Percentiles rank a stretch among this genome's conserved stretches.
Conservation (phyloP, 352 stramenopile genomes). For the Phytophthora ramorum region DNA sequence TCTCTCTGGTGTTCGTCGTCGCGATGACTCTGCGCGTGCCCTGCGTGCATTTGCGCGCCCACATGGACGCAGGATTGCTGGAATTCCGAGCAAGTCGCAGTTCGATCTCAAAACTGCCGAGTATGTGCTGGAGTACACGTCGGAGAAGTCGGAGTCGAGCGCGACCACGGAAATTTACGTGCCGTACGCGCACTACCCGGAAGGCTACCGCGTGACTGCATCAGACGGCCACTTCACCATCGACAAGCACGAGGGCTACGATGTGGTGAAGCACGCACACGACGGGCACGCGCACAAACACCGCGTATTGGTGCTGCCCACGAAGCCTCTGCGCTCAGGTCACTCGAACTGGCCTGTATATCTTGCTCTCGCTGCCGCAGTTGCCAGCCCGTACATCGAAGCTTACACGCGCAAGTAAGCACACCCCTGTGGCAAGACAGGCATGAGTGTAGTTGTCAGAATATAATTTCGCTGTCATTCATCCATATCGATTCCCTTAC, state of each 20-base stretch:
- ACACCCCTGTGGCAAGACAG: background rate
- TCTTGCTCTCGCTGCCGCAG: conserved; percentile 29
- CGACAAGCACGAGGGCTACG: conserved; percentile 48
- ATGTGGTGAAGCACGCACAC: conserved; percentile 45
- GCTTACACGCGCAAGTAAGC: conserved; percentile 22
- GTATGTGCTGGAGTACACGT: conserved; percentile 64
- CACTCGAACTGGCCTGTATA: conserved; percentile 34
- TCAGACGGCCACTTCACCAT: conserved; percentile 36
- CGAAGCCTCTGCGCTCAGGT: conserved; percentile 12
- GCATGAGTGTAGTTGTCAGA: conserved; percentile 2
- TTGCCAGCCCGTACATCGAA: conserved; percentile 31
- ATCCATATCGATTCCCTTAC: conserved; percentile 1
- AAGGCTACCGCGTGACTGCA: conserved; percentile 35
- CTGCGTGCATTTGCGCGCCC: conserved; percentile 71
- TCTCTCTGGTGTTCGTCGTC: conserved; percentile 39
- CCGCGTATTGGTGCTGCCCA: conserved; percentile 29
- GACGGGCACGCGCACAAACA: conserved; percentile 35
- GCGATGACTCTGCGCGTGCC: conserved; percentile 48
- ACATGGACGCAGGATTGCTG: conserved; percentile 66
- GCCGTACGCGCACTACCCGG: conserved; percentile 39
- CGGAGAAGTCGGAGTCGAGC: conserved; percentile 13
- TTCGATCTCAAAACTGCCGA: conserved; percentile 53
- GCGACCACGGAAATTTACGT: conserved; percentile 37
- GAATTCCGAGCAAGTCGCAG: conserved; percentile 59
- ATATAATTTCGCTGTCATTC: conserved; percentile 22